These are phyloP conservation scores for Chamaecrista fasciculata DNA, from an alignment of 306 rosid species.

Conservation along the genomic window DNA sequence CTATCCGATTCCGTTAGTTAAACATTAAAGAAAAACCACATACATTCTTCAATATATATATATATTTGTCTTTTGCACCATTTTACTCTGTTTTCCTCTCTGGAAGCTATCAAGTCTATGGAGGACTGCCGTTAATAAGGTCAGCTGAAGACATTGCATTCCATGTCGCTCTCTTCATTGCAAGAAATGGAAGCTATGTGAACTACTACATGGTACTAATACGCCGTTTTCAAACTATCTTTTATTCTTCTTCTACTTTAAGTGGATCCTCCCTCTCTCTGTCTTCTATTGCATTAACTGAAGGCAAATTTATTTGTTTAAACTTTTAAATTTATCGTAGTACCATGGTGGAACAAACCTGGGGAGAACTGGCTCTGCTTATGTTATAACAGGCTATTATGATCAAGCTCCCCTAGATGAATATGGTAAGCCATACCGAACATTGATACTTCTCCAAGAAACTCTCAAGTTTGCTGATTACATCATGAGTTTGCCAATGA, in stretches of 20 bases:
- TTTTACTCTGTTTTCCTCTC: not conserved
- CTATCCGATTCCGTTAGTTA: too few species aligned
- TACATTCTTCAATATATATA: not conserved
- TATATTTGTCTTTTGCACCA: not conserved
- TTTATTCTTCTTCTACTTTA: not conserved
- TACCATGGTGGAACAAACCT: conserved; percentile 87
- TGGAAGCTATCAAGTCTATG: conserved; percentile 66
- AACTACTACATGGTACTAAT: conserved; percentile 78
- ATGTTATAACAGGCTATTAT: conserved; percentile 53
- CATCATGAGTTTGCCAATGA: too few species aligned
- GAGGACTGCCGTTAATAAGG: conserved; percentile 65
- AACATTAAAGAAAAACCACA: too few species aligned
- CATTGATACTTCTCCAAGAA: not conserved
- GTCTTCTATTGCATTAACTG: not conserved
- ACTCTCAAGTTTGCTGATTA: too few species aligned
- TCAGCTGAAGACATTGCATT: conserved; percentile 81
- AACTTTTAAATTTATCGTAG: conserved; percentile 30
- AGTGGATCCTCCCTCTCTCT: not conserved
- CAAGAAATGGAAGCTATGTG: conserved; percentile 82
- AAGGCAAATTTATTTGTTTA: not conserved
- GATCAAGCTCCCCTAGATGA: conserved; percentile 81
- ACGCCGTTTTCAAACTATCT: not conserved
- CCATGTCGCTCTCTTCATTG: conserved; percentile 76
- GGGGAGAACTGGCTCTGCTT: conserved; percentile 61
- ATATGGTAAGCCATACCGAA: conserved; percentile 47